Evolutionary conservation across 495 filamentous ascomycete species (phyloP).

Genomic region (Lichenothelia convexa): DNA sequence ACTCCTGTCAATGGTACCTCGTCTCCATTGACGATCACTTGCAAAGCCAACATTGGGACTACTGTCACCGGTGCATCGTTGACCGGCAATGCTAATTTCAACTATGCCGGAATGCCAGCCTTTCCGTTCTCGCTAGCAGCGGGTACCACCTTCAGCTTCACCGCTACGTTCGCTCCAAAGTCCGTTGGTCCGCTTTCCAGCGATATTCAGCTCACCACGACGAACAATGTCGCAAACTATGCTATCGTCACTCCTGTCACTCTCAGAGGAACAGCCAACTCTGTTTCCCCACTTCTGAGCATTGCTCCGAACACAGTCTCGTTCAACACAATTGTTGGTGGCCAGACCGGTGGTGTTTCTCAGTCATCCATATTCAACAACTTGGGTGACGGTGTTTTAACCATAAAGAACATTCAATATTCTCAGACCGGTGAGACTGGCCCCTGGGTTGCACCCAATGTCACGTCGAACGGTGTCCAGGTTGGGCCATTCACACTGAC

Average conservation of each 20-base stretch:
- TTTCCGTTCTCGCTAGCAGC: conserved; percentile 15
- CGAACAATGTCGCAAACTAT: conserved; percentile 14
- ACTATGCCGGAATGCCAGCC: conserved; percentile 16
- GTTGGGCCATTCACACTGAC: conserved; percentile 26
- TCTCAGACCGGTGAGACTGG: conserved; percentile 18
- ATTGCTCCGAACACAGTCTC: conserved; percentile 20
- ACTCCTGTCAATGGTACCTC: conserved; percentile 11
- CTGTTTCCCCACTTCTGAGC: conserved; percentile 17
- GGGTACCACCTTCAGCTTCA: conserved; percentile 20
- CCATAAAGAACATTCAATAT: conserved; percentile 16
- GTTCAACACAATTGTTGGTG: conserved; percentile 24
- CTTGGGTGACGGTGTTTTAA: conserved; percentile 7
- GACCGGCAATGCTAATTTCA: conserved; percentile 14
- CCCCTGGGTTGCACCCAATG: conserved; percentile 18
- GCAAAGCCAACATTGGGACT: conserved; percentile 20
- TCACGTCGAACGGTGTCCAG: conserved; percentile 13
- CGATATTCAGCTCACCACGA: conserved; percentile 23
- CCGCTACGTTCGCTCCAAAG: conserved; percentile 20
- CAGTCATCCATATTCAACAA: conserved; percentile 14
- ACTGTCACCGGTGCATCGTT: conserved; percentile 15
- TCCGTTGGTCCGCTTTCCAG: conserved; percentile 23
- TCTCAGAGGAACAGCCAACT: conserved; percentile 19
- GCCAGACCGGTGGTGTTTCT: conserved; percentile 11
- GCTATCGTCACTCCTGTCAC: conserved; percentile 18
- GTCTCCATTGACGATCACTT: conserved; percentile 20